Base-by-base conservation (phyloP, 768 basidiomycete species). In the Termitomyces sp. region DNA sequence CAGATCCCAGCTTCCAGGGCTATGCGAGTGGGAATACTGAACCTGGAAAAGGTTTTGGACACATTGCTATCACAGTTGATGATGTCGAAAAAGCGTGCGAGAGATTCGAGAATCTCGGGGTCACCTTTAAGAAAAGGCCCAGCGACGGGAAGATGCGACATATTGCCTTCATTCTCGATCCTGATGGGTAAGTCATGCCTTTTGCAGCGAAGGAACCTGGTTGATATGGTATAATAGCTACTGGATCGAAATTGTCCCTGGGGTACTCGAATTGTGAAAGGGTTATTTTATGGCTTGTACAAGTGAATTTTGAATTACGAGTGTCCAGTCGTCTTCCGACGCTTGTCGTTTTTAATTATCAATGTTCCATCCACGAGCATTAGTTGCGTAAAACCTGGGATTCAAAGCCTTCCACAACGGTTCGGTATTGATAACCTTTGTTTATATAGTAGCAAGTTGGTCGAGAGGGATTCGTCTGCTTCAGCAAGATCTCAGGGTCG, bases 11-110 rank as follows among this genome's bases (percentile, higher is more conserved):
- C 59, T 94, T 94, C 76, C 68, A 83, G 62, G 94, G 92, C 35
- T 98, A 97, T 68, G 78, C 84, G 10, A 87, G 70, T 63, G 96
- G 96, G 1, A 99, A 99, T 72, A 67, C 80, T 3, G 93, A 95
- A 4, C 88, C 90, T 4, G 85, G 87, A 28, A 77, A 76, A 53
- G 80, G 85, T 5, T 95, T 93, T 65, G 93, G 94, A 0, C 95
- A 97, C 70, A 92, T 95, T 62, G 90, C 89, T 55, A 83, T 97
- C 66, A 77, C 85, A 5, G 90, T 93, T 34, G 87, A 88, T 59
- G 79, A 97, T 66, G 77, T 98, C 62, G 80, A 93, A 60, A 80
- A 77, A 58, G 89, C 94, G 6, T 95, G 92, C 58, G 87, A 79
- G 47, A 80, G 92, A 26, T 89, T 99, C 57, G 92, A 94, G 61